Evolutionary conservation across 345 rosid genomes (phyloP).

Genomic region (Mercurialis annua): DNA sequence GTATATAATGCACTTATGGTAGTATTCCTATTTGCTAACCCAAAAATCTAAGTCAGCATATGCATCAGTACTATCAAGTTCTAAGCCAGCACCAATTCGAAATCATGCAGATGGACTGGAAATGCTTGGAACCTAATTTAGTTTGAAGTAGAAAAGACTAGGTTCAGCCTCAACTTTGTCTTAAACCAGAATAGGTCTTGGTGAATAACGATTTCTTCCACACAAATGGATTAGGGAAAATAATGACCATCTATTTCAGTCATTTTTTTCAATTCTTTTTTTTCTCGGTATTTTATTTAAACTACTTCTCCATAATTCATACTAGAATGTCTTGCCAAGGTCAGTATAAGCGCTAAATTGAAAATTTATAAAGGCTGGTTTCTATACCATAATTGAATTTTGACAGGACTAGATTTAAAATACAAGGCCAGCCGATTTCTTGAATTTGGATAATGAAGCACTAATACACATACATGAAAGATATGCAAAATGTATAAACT

Average conservation of each 20-base stretch:
- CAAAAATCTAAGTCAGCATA: too few relatives aligned
- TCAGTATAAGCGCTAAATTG: neutral
- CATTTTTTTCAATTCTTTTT: neutral
- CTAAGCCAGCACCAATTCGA: neutral
- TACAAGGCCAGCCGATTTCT: neutral
- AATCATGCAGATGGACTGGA: neutral
- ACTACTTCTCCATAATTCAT: neutral
- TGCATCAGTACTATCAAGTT: neutral
- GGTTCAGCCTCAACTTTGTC: neutral
- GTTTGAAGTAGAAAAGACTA: neutral
- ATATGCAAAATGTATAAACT: neutral
- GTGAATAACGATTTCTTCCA: neutral
- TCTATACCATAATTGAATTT: neutral
- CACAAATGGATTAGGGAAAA: neutral
- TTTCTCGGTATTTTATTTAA: neutral
- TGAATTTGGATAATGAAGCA: neutral
- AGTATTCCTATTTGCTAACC: slow-evolving; percentile 1
- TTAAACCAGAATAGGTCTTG: neutral
- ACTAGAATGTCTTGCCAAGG: neutral
- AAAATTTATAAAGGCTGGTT: neutral
- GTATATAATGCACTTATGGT: neutral
- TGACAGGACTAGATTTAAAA: neutral
- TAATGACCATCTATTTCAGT: neutral
- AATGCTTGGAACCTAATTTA: neutral
- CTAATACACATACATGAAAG: neutral